These are phyloP conservation scores for Agaricus sinodeliciosus DNA, from an alignment of 768 basidiomycete genomes.

Conservation along the genomic window DNA sequence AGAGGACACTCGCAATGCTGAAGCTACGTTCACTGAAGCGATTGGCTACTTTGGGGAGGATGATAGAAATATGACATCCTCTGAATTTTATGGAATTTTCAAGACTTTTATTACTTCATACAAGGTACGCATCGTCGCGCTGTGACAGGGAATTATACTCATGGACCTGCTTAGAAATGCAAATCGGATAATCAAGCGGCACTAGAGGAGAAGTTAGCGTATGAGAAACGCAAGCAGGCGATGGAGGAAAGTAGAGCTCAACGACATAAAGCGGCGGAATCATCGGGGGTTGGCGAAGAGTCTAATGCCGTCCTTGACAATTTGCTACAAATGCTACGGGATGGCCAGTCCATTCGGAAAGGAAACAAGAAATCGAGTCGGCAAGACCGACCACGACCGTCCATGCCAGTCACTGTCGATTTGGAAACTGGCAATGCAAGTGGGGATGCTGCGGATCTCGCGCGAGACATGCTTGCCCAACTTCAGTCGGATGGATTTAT, in stretches of 20 bases:
- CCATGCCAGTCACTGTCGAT: slow-evolving; percentile 26
- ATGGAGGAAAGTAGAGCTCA: slow-evolving; percentile 56
- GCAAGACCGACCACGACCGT: slow-evolving; percentile 22
- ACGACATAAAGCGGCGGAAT: slow-evolving; percentile 43
- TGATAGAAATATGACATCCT: slow-evolving; percentile 74
- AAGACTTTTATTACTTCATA: slow-evolving; percentile 96
- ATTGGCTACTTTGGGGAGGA: slow-evolving; percentile 93
- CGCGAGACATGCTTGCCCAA: slow-evolving; percentile 69
- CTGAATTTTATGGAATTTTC: slow-evolving; percentile 96
- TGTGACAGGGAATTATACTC: neutral
- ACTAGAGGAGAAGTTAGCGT: slow-evolving; percentile 61
- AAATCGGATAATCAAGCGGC: slow-evolving; percentile 70
- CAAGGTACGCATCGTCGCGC: slow-evolving; percentile 40
- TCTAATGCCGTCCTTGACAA: slow-evolving; percentile 63
- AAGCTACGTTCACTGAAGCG: slow-evolving; percentile 77
- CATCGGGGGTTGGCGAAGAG: slow-evolving; percentile 32
- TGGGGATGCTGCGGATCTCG: slow-evolving; percentile 50
- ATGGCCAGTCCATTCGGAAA: slow-evolving; percentile 60
- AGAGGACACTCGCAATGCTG: slow-evolving; percentile 84
- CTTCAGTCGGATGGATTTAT: slow-evolving; percentile 69
- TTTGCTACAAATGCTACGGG: slow-evolving; percentile 63
- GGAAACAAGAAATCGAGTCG: slow-evolving; percentile 46
- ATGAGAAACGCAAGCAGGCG: slow-evolving; percentile 63
- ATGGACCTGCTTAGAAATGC: slow-evolving; percentile 63
- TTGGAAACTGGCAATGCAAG: slow-evolving; percentile 26